Evolutionary conservation across 148 eudicot species (phyloP), one percentile per base, ranked within the genome.

Genomic region (Fallopia convolvulus): DNA sequence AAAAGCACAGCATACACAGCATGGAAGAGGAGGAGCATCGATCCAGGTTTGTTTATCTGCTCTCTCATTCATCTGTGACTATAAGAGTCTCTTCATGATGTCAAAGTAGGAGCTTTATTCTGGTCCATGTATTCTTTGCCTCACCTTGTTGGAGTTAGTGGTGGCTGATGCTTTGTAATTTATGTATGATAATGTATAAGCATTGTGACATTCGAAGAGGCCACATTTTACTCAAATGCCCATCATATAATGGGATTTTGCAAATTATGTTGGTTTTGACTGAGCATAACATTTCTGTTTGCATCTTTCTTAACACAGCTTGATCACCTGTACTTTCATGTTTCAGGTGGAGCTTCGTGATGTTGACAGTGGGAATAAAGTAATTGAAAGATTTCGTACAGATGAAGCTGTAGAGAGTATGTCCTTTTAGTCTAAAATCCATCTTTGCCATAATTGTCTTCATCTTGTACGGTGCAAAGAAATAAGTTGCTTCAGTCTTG

Each of bases 291-390:
- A 68, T 68, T 14, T 68, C 8, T 14, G 21, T 39, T 36, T 68
- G 20, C 46, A 68, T 33, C 9, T 68, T 68, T 32, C 20, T 36
- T 36, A 36, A 18, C 72, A 36, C 20, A 39, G 20, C 36, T 68
- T 15, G 46, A 68, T 68, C 46, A 36, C 2, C 46, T 5, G 21
- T 17, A 46, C 36, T 33, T 73, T 73, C 55, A 20, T 71, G 56
- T 76, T 76, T 71, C 86, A 92, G 97, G 96, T 88, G 60, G 99
- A 94, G 88, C 93, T 94, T 66, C 99, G 99, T 21, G 99, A 94
- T 81, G 88, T 91, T 50, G 97, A 92, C 74, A 86, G 87, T 77
- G 97, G 96, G 60, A 92, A 83, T 83, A 94, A 94, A 86, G 77
- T 88, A 20, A 85, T 89, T 75, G 99, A 94, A 87, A 88, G 97